phyloP scores from a whole-genome alignment of 1,284 basidiomycete genomes.

The Trichosporon inkin region DNA sequence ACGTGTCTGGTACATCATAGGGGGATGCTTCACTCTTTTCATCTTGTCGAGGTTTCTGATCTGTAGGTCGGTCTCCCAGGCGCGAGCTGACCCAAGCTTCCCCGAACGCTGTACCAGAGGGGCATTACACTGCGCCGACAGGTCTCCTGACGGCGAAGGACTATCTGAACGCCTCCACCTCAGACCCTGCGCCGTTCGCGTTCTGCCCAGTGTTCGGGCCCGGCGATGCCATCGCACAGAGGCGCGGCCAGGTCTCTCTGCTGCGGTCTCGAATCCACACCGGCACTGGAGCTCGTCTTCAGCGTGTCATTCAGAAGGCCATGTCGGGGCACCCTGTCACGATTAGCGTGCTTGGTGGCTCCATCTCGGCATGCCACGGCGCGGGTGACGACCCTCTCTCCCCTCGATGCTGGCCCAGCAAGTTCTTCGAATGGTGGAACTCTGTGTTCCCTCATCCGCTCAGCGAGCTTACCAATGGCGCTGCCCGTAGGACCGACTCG shows the following conservation, averaged over 20 bases:
- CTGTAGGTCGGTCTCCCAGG: constrained; percentile 30
- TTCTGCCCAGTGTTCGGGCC: constrained; percentile 86
- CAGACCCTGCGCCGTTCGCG: constrained; percentile 68
- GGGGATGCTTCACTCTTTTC: constrained; percentile 59
- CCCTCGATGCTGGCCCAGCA: constrained; percentile 78
- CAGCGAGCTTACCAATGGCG: constrained; percentile 92
- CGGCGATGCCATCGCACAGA: constrained; percentile 67
- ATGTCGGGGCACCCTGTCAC: constrained; percentile 81
- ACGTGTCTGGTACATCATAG: constrained; percentile 66
- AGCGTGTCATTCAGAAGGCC: constrained; percentile 77
- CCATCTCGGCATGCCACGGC: constrained; percentile 87
- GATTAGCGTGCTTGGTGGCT: constrained; percentile 84
- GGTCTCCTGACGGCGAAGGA: constrained; percentile 29
- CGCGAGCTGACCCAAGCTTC: background rate
- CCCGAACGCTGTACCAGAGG: background rate
- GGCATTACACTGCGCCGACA: constrained; percentile 19
- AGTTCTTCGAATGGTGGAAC: constrained; percentile 94
- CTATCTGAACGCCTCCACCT: constrained; percentile 52
- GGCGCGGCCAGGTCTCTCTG: constrained; percentile 70
- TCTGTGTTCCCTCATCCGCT: constrained; percentile 88
- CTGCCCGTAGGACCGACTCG: constrained; percentile 79
- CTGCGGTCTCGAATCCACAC: constrained; percentile 73
- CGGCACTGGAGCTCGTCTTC: constrained; percentile 75
- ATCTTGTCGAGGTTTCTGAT: constrained; percentile 62
- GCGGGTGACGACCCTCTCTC: constrained; percentile 86